These are phyloP conservation scores for Moniliophthora roreri DNA, from an alignment of 1,284 basidiomycete genomes.

Conservation along the genomic window DNA sequence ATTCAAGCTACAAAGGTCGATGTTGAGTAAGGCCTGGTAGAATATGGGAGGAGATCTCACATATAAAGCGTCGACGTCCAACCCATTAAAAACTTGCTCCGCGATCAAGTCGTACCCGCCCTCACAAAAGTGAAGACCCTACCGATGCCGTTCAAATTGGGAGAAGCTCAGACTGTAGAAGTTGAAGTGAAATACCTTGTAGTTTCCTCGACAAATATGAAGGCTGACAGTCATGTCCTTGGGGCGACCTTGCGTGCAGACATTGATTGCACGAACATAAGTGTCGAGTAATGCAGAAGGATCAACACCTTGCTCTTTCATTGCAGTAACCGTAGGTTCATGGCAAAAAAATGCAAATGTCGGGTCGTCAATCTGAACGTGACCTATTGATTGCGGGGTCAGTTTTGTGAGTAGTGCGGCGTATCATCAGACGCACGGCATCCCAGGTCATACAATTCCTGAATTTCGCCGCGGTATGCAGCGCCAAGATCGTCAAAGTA, in stretches of 20 bases:
- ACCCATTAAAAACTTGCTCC: conserved; percentile 66
- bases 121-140: conserved; percentile 66
- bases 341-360: conserved; percentile 69
- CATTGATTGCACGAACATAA: conserved; percentile 73
- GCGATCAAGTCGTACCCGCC: conserved; percentile 79
- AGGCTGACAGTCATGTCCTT: conserved; percentile 67
- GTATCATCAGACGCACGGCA: conserved; percentile 48
- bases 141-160: background rate
- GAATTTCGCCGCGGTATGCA: conserved; percentile 72
- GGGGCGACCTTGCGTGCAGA: conserved; percentile 58
- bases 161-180: background rate
- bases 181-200: conserved; percentile 43
- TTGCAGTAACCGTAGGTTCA: conserved; percentile 58
- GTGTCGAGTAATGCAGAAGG: conserved; percentile 63
- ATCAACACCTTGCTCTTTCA: conserved; percentile 61
- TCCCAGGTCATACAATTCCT: conserved; percentile 70
- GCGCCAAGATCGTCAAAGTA: conserved; percentile 73
- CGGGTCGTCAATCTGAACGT: conserved; percentile 77
- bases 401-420: background rate
- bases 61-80: conserved; percentile 79
- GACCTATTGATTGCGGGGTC: conserved; percentile 34
- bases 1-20: conserved; percentile 55
- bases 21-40: background rate
- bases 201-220: conserved; percentile 83
- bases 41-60: conserved; percentile 31